Base-by-base conservation (phyloP, 345 rosid species). In the Streptanthus diversifolius region DNA sequence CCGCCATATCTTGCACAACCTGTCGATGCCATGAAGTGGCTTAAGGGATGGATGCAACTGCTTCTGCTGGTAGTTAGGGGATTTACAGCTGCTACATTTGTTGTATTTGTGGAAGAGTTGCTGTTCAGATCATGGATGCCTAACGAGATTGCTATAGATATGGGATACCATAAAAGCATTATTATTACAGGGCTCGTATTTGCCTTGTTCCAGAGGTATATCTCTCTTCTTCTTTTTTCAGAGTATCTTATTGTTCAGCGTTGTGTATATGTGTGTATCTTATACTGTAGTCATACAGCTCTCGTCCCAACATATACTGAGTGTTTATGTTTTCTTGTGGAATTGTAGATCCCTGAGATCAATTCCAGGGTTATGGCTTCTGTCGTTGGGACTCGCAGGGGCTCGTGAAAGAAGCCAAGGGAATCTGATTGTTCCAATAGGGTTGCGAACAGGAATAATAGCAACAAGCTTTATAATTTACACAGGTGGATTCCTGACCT, bases 61-160 rank as follows among this genome's bases (percentile, higher is more conserved):
- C 53, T 85, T 52, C 24, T 81, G 57, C 69, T 89, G 70, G 78
- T 81, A 71, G 70, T 71, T 70, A 85, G 8, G 79, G 98, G 90
- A 75, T 74, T 84, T 32, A 32, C 82, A 71, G 84, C 92, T 1
- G 97, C 93, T 40, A 75, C 86, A 8, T 75, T 87, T 60, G 70
- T 87, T 75, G 90, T 80, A 69, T 74, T 91, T 57, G 96, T 89
- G 66, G 97, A 91, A 78, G 98, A 93, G 80, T 61, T 93, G 79
- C 82, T 91, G 77, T 91, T 93, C 73, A 84, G 97, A 70, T 82
- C 97, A 36, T 91, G 96, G 97, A 75, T 93, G 76, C 90, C 89
- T 64, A 82, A 84, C 63, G 97, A 93, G 80, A 88, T 93, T 73
- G 84, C 91, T 8, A 40, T 82, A 36, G 97, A 93, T 70, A 79